Percentiles rank a stretch among this genome's conserved stretches.
These are phyloP conservation scores for Rhynchospora breviuscula DNA, from an alignment of 176 grass and related monocot genomes.

Conservation along the genomic window DNA sequence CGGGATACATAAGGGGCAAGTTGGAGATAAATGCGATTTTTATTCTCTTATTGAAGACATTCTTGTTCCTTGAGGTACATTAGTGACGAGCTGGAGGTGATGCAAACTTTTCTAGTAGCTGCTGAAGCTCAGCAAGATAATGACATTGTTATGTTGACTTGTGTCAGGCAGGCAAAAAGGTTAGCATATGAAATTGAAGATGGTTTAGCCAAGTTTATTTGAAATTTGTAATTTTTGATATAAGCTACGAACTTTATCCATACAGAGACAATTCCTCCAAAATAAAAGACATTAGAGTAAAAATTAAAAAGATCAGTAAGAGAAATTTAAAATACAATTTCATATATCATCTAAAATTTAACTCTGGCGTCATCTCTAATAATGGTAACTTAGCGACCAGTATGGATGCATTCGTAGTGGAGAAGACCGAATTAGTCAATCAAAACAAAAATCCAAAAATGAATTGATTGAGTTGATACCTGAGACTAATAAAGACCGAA, in stretches of 20 bases:
- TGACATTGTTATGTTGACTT: slow-evolving; percentile 11
- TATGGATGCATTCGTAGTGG: neutral
- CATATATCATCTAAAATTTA: too few species aligned
- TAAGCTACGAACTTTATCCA: neutral
- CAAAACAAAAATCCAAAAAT: neutral
- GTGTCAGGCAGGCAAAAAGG: slow-evolving; percentile 25
- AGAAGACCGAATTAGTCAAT: slow-evolving; percentile 24
- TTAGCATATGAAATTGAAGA: slow-evolving; percentile 36
- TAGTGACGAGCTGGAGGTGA: slow-evolving; percentile 27
- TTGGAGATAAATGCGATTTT: too few species aligned
- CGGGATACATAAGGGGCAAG: too few species aligned
- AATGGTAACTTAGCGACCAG: slow-evolving; percentile 5
- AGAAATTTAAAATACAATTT: too few species aligned
- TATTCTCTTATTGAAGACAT: too few species aligned
- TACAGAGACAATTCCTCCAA: neutral
- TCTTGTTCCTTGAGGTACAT: slow-evolving; percentile 23
- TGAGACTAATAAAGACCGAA: neutral
- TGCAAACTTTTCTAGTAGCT: slow-evolving; percentile 29
- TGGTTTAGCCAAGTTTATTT: slow-evolving; percentile 31
- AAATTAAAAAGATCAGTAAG: slow-evolving; percentile 28
- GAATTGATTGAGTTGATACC: slow-evolving; percentile 11
- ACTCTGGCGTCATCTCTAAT: neutral
- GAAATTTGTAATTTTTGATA: neutral
- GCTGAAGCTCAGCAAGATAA: slow-evolving; percentile 24
- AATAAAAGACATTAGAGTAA: slow-evolving; percentile 29